phyloP scores from a whole-genome alignment of 768 basidiomycete species.

The Lyophyllum shimeji region DNA sequence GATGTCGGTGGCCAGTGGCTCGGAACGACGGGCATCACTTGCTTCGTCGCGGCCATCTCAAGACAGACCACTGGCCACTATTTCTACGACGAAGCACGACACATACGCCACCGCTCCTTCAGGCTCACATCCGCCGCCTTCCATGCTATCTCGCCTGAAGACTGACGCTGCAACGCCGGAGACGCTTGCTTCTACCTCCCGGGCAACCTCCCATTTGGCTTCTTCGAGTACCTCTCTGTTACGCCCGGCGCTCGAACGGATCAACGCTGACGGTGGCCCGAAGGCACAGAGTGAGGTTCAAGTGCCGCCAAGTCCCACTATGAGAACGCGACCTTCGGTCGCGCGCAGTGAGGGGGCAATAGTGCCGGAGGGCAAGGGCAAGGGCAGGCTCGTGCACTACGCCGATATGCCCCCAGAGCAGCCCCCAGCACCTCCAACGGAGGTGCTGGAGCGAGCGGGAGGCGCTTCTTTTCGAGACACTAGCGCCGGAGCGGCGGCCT shows the following conservation, averaged over 20 bases:
- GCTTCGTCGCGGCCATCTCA: slow-evolving; percentile 1
- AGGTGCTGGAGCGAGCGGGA: slow-evolving; percentile 66
- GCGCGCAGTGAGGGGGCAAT: slow-evolving; percentile 10
- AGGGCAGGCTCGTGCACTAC: slow-evolving; percentile 40
- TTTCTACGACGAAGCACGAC: slow-evolving; percentile 14
- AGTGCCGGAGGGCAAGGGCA: slow-evolving; percentile 23
- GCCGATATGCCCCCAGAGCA: slow-evolving; percentile 22
- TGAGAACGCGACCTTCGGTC: slow-evolving; percentile 16
- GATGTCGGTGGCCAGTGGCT: slow-evolving; percentile 7
- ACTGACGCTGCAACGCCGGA: slow-evolving; percentile 4
- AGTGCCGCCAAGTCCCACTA: slow-evolving; percentile 14
- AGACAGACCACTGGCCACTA: slow-evolving; percentile 3
- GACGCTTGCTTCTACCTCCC: neutral
- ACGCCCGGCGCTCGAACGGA: slow-evolving; percentile 5
- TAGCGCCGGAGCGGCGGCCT: slow-evolving; percentile 56
- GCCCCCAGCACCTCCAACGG: slow-evolving; percentile 50
- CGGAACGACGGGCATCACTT: slow-evolving; percentile 1
- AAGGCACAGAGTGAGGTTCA: slow-evolving; percentile 18
- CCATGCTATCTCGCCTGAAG: slow-evolving; percentile 1
- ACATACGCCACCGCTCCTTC: slow-evolving; percentile 28
- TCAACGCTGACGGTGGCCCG: neutral
- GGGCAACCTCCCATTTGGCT: slow-evolving; percentile 5
- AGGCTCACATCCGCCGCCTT: neutral
- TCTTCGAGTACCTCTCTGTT: slow-evolving; percentile 20
- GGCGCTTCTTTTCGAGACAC: slow-evolving; percentile 51